Conservation (phyloP, 148 eudicot species). For the Fagopyrum homotropicum region DNA sequence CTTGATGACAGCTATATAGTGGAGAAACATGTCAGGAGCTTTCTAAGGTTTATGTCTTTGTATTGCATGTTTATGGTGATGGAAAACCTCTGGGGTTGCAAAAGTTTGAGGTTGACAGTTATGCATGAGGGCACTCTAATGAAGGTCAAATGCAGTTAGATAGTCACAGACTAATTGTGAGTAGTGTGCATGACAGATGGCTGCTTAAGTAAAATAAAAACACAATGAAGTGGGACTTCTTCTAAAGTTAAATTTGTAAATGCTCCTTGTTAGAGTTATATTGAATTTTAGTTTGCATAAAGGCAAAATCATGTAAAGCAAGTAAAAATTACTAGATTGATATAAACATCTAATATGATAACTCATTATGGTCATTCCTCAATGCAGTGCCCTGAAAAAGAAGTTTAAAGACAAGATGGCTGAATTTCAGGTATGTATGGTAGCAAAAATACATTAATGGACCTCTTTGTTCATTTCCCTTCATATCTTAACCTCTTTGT, state of each 20-base stretch:
- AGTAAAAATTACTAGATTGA: neutral
- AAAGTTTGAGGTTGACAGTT: neutral
- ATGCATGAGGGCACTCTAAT: neutral
- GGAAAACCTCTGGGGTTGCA: neutral
- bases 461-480: neutral
- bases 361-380: conserved; percentile 16
- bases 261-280: neutral
- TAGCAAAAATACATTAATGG: neutral
- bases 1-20: neutral
- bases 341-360: neutral
- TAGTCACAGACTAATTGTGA: neutral
- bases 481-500: neutral
- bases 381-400: conserved; percentile 81
- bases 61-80: neutral
- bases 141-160: neutral
- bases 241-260: neutral
- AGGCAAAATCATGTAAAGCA: neutral
- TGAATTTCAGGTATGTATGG: conserved; percentile 73
- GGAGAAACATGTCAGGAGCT: neutral
- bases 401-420: conserved; percentile 82
- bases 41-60: neutral
- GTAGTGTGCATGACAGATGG: neutral
- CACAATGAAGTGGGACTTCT: neutral
- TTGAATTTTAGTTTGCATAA: neutral
- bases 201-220: neutral